Base-by-base conservation (phyloP, 2,329 filamentous ascomycete species). In the Trichoderma asperellum region DNA sequence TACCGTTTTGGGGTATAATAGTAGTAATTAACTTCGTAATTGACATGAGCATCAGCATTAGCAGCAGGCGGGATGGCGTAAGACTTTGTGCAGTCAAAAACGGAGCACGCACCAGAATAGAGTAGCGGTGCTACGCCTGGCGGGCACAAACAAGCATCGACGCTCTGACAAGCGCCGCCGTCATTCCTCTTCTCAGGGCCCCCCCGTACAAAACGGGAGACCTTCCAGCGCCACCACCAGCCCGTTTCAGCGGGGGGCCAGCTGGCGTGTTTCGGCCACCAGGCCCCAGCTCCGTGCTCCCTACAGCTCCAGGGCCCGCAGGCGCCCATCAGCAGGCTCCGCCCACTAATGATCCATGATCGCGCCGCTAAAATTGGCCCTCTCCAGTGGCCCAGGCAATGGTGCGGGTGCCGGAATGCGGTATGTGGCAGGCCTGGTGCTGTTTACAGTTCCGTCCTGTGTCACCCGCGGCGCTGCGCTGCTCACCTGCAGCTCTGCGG, bases 181-280 rank as follows among this genome's bases (percentile, higher is more conserved):
- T n/a, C 34, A 59, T 58, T 57, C 27, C 52, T 27, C 18, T 65
- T 43, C 37, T 21, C 40, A 55, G 27, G 40, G 8, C 40, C 55
- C 55, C 29, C 63, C 64, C 64, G 64, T 67, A 58, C 53, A 67
- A 58, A 67, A 67, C 64, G 64, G 63, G 52, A 58, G 63, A 21
- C 55, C 40, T 43, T 21, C 55, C 27, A 58, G 55, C 40, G 37
- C 47, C 43, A 35, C 53, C 53, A 34, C 62, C 35, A 47, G 35
- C 62, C 63, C 64, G 64, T 67, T 67, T 59, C 64, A 67, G 64
- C 55, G 64, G 55, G 64, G 64, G 40, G 16, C 55, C 64, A 67
- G 64, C 64, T 67, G 64, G 64, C 64, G 64, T 59, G 64, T 67
- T 67, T 67, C 64, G 64, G 37, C 61, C 61, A 62, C 59, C 21